A percentile compares a stretch with the other conserved stretches of the same genome.
phyloP scores from a whole-genome alignment of 2,329 filamentous ascomycete species.

The Microsporum audouinii region DNA sequence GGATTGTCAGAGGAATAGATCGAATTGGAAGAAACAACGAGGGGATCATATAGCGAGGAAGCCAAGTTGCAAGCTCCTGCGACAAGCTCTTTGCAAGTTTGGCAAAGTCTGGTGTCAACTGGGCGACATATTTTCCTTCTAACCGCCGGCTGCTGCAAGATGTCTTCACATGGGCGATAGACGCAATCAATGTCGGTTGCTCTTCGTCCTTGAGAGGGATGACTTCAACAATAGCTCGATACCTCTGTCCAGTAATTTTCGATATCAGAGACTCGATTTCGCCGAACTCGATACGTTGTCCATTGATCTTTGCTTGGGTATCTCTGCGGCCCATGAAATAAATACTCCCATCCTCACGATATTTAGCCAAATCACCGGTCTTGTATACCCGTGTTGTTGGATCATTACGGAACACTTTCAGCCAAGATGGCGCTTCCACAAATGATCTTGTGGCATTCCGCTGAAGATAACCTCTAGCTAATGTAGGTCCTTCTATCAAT shows the following conservation, averaged over 20 bases:
- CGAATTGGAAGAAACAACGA: slow-evolving; percentile 25
- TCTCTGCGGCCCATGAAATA: slow-evolving; percentile 4
- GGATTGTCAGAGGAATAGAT: slow-evolving; percentile 4
- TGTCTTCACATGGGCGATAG: too few relatives aligned
- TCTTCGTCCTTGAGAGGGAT: too few relatives aligned
- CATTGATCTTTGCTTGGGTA: slow-evolving; percentile 2
- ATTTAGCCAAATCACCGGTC: slow-evolving; percentile 23
- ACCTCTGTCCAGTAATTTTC: too few relatives aligned
- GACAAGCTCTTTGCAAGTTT: too few relatives aligned
- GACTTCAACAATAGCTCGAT: too few relatives aligned
- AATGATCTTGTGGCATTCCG: slow-evolving; percentile 20
- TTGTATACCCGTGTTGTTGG: slow-evolving; percentile 19
- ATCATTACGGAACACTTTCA: slow-evolving; percentile 20
- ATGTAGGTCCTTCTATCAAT: slow-evolving; percentile 24
- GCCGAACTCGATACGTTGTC: slow-evolving; percentile 6
- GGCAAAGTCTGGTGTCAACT: too few relatives aligned
- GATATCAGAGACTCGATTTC: slow-evolving; percentile 6
- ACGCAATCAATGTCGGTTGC: too few relatives aligned
- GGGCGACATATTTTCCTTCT: too few relatives aligned
- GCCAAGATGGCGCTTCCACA: slow-evolving; percentile 17
- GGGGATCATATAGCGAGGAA: slow-evolving; percentile 10
- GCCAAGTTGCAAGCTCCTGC: background rate
- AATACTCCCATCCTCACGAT: slow-evolving; percentile 16
- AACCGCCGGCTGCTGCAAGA: too few relatives aligned
- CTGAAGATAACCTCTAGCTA: slow-evolving; percentile 28